These are phyloP conservation scores for Plasmodium coatneyi DNA, from an alignment of 169 alveolate genomes.

Conservation along the genomic window DNA sequence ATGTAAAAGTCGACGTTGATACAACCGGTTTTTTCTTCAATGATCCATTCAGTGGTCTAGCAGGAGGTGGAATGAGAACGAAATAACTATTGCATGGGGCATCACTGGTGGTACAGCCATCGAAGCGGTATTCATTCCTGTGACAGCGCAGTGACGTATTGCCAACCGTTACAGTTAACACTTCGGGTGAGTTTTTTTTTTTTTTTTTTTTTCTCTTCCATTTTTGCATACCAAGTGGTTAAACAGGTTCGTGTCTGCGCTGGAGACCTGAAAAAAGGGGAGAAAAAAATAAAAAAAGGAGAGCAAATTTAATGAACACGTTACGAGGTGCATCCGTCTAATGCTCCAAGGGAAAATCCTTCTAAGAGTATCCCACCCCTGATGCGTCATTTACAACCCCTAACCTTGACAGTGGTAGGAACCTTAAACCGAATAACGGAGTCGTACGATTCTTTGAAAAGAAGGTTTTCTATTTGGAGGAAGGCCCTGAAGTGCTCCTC, in stretches of 20 bases:
- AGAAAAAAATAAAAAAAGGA: not conserved
- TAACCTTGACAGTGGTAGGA: slow-evolving; percentile 37
- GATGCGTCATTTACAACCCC: not conserved
- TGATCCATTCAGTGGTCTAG: slow-evolving; percentile 44
- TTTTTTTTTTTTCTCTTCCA: not conserved
- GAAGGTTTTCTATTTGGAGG: slow-evolving; percentile 35
- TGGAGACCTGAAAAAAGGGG: slow-evolving; percentile 19
- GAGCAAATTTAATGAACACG: not conserved
- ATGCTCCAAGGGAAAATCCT: not conserved
- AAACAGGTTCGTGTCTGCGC: slow-evolving; percentile 52
- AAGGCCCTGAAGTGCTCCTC: slow-evolving; percentile 25
- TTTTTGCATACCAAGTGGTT: slow-evolving; percentile 10
- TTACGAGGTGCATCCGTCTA: not conserved
- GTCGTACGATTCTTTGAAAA: slow-evolving; percentile 43
- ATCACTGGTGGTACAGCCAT: not conserved
- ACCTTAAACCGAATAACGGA: slow-evolving; percentile 28
- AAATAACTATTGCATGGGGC: not conserved
- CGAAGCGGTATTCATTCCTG: not conserved
- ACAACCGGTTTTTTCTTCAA: slow-evolving; percentile 29
- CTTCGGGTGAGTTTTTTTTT: not conserved
- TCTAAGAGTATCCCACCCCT: not conserved
- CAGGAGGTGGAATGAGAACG: not conserved
- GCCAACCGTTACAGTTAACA: not conserved
- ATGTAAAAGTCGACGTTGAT: slow-evolving; percentile 57
- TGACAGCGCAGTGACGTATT: not conserved